Evolutionary conservation across 306 rosid genomes (phyloP).

Genomic region (Acacia acuminata): DNA sequence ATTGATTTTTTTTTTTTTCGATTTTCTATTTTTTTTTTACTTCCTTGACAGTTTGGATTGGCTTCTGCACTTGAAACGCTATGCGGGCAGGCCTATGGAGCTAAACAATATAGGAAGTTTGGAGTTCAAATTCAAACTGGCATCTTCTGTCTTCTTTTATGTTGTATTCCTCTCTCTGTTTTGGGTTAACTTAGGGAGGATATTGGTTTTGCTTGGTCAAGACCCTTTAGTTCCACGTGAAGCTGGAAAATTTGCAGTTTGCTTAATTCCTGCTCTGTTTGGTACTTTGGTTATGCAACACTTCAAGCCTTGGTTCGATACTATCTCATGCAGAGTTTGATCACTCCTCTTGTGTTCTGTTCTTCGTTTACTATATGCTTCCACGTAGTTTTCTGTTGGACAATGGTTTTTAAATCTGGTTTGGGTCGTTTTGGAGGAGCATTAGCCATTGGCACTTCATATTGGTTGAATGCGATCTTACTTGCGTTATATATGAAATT

Average conservation of each 20-base stretch:
- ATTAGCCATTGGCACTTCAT: background rate
- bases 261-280: conserved; percentile 35
- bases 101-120: background rate
- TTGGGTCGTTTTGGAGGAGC: background rate
- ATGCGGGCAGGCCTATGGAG: background rate
- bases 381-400: conserved; percentile 76
- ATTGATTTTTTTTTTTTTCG: too few relatives aligned
- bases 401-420: background rate
- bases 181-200: conserved; percentile 61
- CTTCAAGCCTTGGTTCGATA: background rate
- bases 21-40: conserved; percentile 7
- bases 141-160: conserved; percentile 17
- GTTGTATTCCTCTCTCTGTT: conserved; percentile 62
- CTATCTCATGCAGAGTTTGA: conserved; percentile 14
- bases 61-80: background rate
- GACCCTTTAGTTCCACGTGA: conserved; percentile 76
- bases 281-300: conserved; percentile 5
- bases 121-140: background rate
- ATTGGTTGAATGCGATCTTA: background rate
- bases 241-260: conserved; percentile 60
- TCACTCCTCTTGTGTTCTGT: conserved; percentile 58
- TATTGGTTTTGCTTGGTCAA: conserved; percentile 66
- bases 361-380: conserved; percentile 47
- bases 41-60: conserved; percentile 46
- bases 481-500: background rate